Percentiles rank a stretch among this genome's conserved stretches.
Conservation (phyloP, 148 eudicot species). For the Chenopodium suecicum region DNA sequence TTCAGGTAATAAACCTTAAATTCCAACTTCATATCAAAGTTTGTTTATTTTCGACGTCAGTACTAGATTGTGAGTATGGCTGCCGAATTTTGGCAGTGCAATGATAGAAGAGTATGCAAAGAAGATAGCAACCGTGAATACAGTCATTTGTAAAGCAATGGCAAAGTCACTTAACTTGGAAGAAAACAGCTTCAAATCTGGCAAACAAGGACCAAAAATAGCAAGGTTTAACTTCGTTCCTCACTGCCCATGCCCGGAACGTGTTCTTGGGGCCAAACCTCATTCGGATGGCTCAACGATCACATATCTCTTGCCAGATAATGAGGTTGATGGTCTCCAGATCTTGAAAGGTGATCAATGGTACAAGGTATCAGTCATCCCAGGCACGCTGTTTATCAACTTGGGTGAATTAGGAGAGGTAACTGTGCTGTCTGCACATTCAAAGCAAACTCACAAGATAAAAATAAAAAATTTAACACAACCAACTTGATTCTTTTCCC, state of each 20-base stretch:
- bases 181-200: conserved; percentile 31
- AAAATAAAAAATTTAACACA: too few species aligned
- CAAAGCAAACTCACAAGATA: too few species aligned
- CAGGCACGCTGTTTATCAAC: conserved; percentile 41
- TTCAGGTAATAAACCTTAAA: conserved; percentile 42
- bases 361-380: conserved; percentile 41
- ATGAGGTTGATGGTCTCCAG: conserved; percentile 44
- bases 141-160: conserved; percentile 34
- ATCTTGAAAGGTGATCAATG: conserved; percentile 41
- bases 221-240: conserved; percentile 41
- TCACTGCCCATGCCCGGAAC: conserved; percentile 42
- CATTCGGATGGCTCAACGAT: conserved; percentile 40
- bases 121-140: conserved; percentile 14
- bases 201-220: conserved; percentile 14
- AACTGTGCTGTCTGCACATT: neutral
- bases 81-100: conserved; percentile 24
- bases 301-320: conserved; percentile 31
- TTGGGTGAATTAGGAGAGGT: conserved; percentile 54
- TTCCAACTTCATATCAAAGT: too few species aligned
- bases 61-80: too few species aligned
- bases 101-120: conserved; percentile 30
- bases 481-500: too few species aligned
- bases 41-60: too few species aligned
- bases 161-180: conserved; percentile 31
- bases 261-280: conserved; percentile 38